phyloP scores from a whole-genome alignment of 1,284 basidiomycete species.

The Porodaedalea pini region DNA sequence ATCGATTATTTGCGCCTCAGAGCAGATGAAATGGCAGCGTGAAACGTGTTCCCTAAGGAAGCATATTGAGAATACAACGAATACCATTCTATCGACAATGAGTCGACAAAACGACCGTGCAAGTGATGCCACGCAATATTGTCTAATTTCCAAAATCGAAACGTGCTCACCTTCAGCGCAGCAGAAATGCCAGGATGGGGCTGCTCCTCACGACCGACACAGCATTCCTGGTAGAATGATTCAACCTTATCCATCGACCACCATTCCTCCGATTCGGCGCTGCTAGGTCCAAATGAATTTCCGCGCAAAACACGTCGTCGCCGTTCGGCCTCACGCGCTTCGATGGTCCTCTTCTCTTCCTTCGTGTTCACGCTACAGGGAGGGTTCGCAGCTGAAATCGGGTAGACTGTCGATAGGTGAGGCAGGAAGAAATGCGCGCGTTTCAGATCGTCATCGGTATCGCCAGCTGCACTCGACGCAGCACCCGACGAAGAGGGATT shows the following conservation, averaged over 20 bases:
- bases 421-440: constrained; percentile 84
- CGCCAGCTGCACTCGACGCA: constrained; percentile 7
- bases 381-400: constrained; percentile 76
- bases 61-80: too few relatives aligned
- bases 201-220: constrained; percentile 68
- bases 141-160: neutral
- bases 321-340: constrained; percentile 62
- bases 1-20: neutral
- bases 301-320: constrained; percentile 58
- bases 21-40: neutral
- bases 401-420: constrained; percentile 78
- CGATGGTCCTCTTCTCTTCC: constrained; percentile 69
- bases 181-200: constrained; percentile 63
- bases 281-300: constrained; percentile 38
- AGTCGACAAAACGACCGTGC: neutral
- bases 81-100: too few relatives aligned
- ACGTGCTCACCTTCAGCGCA: constrained; percentile 61
- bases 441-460: constrained; percentile 53
- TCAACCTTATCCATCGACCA: constrained; percentile 82
- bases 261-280: constrained; percentile 50
- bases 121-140: neutral
- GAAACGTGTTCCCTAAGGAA: too few relatives aligned
- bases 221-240: constrained; percentile 79
- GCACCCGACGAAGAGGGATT: constrained; percentile 26
- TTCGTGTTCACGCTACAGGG: constrained; percentile 72